A percentile compares a stretch with the other conserved stretches of the same genome.
These are phyloP conservation scores for Xerocomus amazonicus DNA, from an alignment of 1,284 basidiomycete species.

Conservation along the genomic window DNA sequence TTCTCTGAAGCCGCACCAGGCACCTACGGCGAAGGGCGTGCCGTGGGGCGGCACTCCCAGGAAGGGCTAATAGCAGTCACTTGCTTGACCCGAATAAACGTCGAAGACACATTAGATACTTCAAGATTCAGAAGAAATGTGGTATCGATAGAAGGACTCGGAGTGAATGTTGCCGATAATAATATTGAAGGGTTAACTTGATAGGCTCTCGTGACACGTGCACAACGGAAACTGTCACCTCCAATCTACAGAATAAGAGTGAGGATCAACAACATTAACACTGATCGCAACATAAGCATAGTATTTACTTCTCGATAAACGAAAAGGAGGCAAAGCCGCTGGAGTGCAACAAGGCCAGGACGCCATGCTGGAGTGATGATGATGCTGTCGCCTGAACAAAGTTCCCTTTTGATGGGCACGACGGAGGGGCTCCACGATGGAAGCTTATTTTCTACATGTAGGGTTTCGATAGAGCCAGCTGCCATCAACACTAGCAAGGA, in stretches of 20 bases:
- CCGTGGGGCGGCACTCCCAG: conserved; percentile 51
- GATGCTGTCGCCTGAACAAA: conserved; percentile 41
- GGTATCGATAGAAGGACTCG: conserved; percentile 46
- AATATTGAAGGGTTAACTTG: conserved; percentile 57
- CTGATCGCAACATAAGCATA: background rate
- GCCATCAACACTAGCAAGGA: conserved; percentile 28
- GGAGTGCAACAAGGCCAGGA: conserved; percentile 43
- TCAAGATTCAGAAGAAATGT: conserved; percentile 58
- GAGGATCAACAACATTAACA: background rate
- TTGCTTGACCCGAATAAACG: conserved; percentile 50
- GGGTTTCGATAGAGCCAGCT: conserved; percentile 16
- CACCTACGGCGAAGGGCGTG: conserved; percentile 42
- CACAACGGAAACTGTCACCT: conserved; percentile 49
- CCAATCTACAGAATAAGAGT: conserved; percentile 37
- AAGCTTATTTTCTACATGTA: conserved; percentile 53
- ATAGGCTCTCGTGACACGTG: conserved; percentile 52
- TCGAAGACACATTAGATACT: conserved; percentile 47
- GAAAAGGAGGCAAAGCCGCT: conserved; percentile 58
- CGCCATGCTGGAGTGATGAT: conserved; percentile 53
- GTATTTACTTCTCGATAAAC: conserved; percentile 64
- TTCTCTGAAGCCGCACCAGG: background rate
- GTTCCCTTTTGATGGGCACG: conserved; percentile 40
- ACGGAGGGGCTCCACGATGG: conserved; percentile 43
- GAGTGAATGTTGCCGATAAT: conserved; percentile 45
- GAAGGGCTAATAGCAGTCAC: conserved; percentile 59